Percentiles rank a stretch among this genome's conserved stretches.
These are phyloP conservation scores for Lodderomyces theae DNA, from an alignment of 1,139 yeast species.

Conservation along the genomic window DNA sequence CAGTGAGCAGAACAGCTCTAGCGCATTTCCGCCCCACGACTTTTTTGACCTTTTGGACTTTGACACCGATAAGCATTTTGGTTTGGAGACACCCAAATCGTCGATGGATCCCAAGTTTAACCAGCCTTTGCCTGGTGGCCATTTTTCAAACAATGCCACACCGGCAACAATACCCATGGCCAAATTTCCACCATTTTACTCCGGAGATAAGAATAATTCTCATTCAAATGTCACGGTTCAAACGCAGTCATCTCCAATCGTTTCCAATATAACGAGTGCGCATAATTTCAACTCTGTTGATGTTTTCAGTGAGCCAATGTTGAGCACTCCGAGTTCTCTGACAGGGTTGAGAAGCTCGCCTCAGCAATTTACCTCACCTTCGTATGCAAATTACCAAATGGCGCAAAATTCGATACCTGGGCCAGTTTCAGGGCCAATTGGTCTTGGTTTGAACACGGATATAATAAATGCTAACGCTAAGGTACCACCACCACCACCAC, in stretches of 20 bases:
- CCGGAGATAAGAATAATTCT: neutral
- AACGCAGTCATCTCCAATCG: slow-evolving; percentile 12
- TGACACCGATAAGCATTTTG: neutral
- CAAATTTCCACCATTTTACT: slow-evolving; percentile 5
- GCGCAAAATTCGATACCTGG: slow-evolving; percentile 3
- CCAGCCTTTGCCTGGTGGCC: slow-evolving; percentile 6
- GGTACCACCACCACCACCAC: neutral
- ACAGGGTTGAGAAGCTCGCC: slow-evolving; percentile 8
- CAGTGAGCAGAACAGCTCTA: neutral
- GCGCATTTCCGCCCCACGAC: slow-evolving; percentile 8
- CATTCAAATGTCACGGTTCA: neutral
- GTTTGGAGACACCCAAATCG: slow-evolving; percentile 12
- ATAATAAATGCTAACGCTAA: neutral
- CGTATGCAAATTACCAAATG: neutral
- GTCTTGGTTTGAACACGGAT: slow-evolving; percentile 12
- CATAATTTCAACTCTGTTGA: neutral
- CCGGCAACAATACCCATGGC: slow-evolving; percentile 9
- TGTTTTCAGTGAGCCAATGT: slow-evolving; percentile 2
- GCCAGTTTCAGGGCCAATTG: slow-evolving; percentile 10
- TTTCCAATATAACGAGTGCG: slow-evolving; percentile 8
- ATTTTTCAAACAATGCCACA: slow-evolving; percentile 10
- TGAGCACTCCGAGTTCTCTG: slow-evolving; percentile 9
- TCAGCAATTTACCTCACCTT: slow-evolving; percentile 10
- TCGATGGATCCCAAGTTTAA: slow-evolving; percentile 10
- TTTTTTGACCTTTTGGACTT: slow-evolving; percentile 7